Base-by-base conservation (phyloP, 345 rosid species). In the Psidium friedrichsthalianum region DNA sequence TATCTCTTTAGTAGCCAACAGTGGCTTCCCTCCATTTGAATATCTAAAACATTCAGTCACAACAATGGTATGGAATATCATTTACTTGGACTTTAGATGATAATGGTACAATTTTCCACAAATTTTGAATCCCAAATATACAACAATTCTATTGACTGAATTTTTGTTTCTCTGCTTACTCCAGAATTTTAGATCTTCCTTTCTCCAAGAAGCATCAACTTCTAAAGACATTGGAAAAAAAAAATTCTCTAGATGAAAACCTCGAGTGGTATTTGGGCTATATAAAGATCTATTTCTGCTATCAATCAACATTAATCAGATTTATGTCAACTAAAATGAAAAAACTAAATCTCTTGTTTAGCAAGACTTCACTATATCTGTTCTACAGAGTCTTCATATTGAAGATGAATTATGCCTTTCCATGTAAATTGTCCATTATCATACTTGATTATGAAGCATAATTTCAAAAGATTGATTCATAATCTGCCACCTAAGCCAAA, bases 21-120 rank as follows among this genome's bases (percentile, higher is more conserved):
- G 91, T 15, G 98, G 95, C 64, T 92, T 92, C 27, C 95, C 95
- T 3, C 96, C 96, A 88, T 90, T 91, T 0, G 89, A 89, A 89
- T 96, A 96, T 94, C 99, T 97, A 85, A 85, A 89, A 74, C 64
- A 86, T 9, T 22, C 64, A 36, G 69, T 27, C 81, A 82, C 47
- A 80, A 25, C 25, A 69, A 69, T 6, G 78, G 25, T 69, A 32
- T 32, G 78, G 6, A 1, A 36, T 16, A 36, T 54, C 40, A 53
- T 36, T 83, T 52, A 83, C 49, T 6, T 32, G 44, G 25, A 25
- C 47, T 52, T 42, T 83, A 83, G 18, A 36, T 1, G 10, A 83
- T 16, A 52, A 54, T 64, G 64, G 18, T n/a, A n/a, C 40, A 82
- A 36, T 42, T 29, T 42, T 32, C 6, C 5, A 47, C 29, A 81